Base-by-base conservation (phyloP, 2,329 filamentous ascomycete species). In the Pseudogymnoascus verrucosus region DNA sequence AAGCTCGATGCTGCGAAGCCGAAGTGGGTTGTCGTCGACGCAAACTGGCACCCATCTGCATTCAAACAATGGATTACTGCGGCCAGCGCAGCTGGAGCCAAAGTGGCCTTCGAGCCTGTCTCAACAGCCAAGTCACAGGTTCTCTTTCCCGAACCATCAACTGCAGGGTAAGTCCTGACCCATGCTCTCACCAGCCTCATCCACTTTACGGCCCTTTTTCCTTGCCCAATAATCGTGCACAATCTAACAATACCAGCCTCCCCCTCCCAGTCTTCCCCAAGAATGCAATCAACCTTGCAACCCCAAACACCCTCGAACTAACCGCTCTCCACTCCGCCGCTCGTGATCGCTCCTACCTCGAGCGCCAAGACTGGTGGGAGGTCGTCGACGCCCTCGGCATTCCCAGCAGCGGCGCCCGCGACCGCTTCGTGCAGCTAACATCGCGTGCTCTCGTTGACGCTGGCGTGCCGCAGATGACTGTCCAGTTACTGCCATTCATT, bases 401-500 rank as follows among this genome's bases (percentile, higher is more conserved):
- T 71, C 82, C 83, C 3, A 83, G 83, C n/a, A 75, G 80, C 0
- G 81, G 88, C 3, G 88, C 91, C 1, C 80, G 91, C 61, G 87
- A 92, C 28, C 82, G 85, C 0, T 88, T 96, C 62, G 80, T 89
- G 0, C 78, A 82, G 4, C 78, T 92, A n/a, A 89, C 90, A 0
- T 86, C 82, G 1, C 71, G 77, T 0, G 79, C 81, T 2, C 79
- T 97, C 62, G 89, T 92, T 0, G 89, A 96, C 68, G 80, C 85
- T 8, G 95, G 93, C 1, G 84, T 96, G 11, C 91, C 93, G 0
- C 88, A 96, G 69, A 89, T 93, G 77, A 85, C 83, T 37, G 83
- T 97, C 42, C 90, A 95, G 70, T 83, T 99, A 19, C 82, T 97
- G 1, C 95, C 95, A 0, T 96, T 91, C 69, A 89, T 97, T 21